A percentile compares a stretch with the other conserved stretches of the same genome.
Evolutionary conservation across 208 protist genomes (phyloP).

Genomic region (Trichomonas gallinae): DNA sequence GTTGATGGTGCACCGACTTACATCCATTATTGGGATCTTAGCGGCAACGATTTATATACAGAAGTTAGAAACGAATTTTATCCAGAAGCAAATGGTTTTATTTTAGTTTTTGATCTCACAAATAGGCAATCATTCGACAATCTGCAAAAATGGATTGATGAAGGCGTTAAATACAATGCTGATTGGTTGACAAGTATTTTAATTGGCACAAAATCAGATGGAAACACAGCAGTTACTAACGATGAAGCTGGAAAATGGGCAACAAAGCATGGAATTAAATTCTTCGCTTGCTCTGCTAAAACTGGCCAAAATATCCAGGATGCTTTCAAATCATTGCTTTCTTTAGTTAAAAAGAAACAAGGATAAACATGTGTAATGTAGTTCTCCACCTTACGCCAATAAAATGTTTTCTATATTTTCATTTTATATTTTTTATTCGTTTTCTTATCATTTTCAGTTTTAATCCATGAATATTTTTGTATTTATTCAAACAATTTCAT

Average conservation of each 20-base stretch:
- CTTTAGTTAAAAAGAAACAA: background rate
- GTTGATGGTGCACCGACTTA: background rate
- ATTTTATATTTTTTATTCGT: too few relatives aligned
- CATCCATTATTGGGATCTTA: constrained; percentile 4
- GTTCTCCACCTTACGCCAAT: too few relatives aligned
- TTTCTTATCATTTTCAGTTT: too few relatives aligned
- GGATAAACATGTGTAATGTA: background rate
- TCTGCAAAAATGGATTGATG: background rate
- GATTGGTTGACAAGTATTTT: background rate
- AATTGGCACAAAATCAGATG: background rate
- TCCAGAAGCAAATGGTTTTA: background rate
- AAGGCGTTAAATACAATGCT: background rate
- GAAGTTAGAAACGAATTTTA: constrained; percentile 23
- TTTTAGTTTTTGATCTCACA: background rate
- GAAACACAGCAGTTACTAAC: background rate
- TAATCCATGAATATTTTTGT: too few relatives aligned
- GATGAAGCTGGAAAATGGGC: background rate
- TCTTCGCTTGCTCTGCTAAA: background rate
- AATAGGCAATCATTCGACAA: background rate
- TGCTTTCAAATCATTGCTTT: background rate
- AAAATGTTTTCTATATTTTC: too few relatives aligned
- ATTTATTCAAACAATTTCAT: too few relatives aligned
- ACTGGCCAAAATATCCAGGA: background rate
- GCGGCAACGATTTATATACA: background rate
- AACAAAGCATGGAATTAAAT: background rate